Percentiles rank a stretch among this genome's conserved stretches.
These are phyloP conservation scores for Akanthomyces muscarius DNA, from an alignment of 2,329 filamentous ascomycete species.

Conservation along the genomic window DNA sequence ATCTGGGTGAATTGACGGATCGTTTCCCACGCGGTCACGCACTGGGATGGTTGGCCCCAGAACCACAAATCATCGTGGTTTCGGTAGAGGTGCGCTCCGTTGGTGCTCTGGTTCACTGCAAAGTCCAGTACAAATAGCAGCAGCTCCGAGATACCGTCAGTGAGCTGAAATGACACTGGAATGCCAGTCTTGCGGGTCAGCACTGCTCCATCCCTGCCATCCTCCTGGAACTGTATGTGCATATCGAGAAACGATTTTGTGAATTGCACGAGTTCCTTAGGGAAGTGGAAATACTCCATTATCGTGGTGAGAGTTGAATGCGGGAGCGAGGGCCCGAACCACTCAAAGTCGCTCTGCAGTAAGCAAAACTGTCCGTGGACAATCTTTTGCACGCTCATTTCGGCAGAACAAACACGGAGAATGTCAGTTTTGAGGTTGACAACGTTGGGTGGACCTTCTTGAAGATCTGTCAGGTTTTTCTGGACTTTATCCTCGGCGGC, in stretches of 20 bases:
- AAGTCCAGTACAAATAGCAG: constrained; percentile 61
- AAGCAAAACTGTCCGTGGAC: constrained; percentile 24
- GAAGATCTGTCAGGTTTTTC: constrained; percentile 19
- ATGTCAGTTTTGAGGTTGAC: constrained; percentile 9
- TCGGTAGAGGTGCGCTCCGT: constrained; percentile 51
- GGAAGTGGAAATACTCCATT: constrained; percentile 52
- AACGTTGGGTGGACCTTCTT: not conserved
- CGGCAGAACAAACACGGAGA: constrained; percentile 14
- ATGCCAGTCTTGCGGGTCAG: constrained; percentile 46
- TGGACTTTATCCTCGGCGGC: constrained; percentile 28
- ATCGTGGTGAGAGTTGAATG: constrained; percentile 52
- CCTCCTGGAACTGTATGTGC: constrained; percentile 10
- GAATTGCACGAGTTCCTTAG: constrained; percentile 26
- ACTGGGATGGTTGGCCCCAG: constrained; percentile 49
- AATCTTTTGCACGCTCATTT: constrained; percentile 12
- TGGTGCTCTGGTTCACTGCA: constrained; percentile 52
- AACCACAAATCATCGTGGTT: constrained; percentile 64
- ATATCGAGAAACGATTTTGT: constrained; percentile 37
- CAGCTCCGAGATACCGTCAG: constrained; percentile 52
- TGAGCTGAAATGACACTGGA: constrained; percentile 52
- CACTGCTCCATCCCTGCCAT: constrained; percentile 7
- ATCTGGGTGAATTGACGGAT: constrained; percentile 47
- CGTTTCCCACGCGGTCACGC: constrained; percentile 48
- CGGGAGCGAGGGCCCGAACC: constrained; percentile 54
- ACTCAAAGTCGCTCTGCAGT: constrained; percentile 55